Base-by-base conservation (phyloP, 2,329 filamentous ascomycete species). In the Trichoderma sp. region DNA sequence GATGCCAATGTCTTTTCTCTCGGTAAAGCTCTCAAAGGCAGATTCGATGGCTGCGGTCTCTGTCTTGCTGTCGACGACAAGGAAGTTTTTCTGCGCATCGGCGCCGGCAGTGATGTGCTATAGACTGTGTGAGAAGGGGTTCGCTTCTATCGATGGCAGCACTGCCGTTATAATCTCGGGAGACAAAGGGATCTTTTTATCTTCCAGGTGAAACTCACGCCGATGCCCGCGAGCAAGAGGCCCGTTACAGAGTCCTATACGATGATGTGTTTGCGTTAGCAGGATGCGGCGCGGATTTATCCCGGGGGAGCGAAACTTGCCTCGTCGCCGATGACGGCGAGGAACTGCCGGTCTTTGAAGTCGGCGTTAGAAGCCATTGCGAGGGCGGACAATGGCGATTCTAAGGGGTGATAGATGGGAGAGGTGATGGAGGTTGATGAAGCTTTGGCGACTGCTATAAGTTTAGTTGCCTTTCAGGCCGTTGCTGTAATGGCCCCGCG, bases 241-340 rank as follows among this genome's bases (percentile, higher is more conserved):
- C 96, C 96, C 21, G 96, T 99, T 72, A 98, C 95, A 62, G 96
- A 97, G 84, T 97, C 93, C 96, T 99, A 39, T 39, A 6, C 14
- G 18, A 43, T 24, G 28, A 60, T 60, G 30, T 14, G 15, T 11
- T 64, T 75, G 75, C 73, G 79, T 80, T 76, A 80, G 78, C 72
- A 70, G 5, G 8, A 24, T 51, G 36, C 53, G 34, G 7, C 26
- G 69, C 14, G 61, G n/a, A n/a, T 28, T 30, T 47, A 26, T 18
- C 9, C 9, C 18, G 26, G 57, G 57, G 1, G n/a, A 8, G 32
- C 26, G 12, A 14, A 71, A 71, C 82, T 74, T 80, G 93, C 96
- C 90, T 99, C 96, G 82, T 99, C 96, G 67, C 96, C 96, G 80
- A 99, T 99, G 63, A 99, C 95, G 75, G 96, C 96, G 72, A 99